Percentiles rank a stretch among this genome's conserved stretches.
These are phyloP conservation scores for Trifolium pratense DNA, from an alignment of 306 rosid species.

Conservation along the genomic window DNA sequence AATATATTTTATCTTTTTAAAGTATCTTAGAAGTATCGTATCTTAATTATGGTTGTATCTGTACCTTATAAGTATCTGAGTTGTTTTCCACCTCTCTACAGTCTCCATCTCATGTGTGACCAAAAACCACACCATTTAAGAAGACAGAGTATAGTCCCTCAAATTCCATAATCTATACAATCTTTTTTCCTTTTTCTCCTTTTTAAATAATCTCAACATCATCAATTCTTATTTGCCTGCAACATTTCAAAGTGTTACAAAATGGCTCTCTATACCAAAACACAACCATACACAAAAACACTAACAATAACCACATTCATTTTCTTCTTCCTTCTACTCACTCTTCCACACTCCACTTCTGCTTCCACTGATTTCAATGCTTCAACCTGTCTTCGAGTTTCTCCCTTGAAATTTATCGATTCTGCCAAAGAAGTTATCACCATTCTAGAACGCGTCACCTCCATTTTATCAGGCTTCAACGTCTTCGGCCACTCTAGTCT, in stretches of 20 bases:
- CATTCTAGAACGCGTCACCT: slow-evolving; percentile 40
- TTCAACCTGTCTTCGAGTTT: slow-evolving; percentile 54
- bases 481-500: slow-evolving; percentile 53
- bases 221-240: not conserved
- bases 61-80: no score
- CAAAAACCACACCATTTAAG: no score
- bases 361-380: slow-evolving; percentile 2
- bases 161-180: not conserved
- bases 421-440: slow-evolving; percentile 47
- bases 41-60: no score
- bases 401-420: slow-evolving; percentile 47
- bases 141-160: not conserved
- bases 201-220: slow-evolving; percentile 2
- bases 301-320: not conserved
- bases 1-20: no score
- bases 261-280: slow-evolving; percentile 46
- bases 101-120: no score
- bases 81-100: no score
- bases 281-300: slow-evolving; percentile 6
- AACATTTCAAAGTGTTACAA: not conserved
- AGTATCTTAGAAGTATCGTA: no score
- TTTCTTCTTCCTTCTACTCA: slow-evolving; percentile 22
- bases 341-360: slow-evolving; percentile 29
- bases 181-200: not conserved
- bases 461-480: slow-evolving; percentile 56